Evolutionary conservation across 2,329 filamentous ascomycete species (phyloP).

Genomic region (Monosporascus ibericus): DNA sequence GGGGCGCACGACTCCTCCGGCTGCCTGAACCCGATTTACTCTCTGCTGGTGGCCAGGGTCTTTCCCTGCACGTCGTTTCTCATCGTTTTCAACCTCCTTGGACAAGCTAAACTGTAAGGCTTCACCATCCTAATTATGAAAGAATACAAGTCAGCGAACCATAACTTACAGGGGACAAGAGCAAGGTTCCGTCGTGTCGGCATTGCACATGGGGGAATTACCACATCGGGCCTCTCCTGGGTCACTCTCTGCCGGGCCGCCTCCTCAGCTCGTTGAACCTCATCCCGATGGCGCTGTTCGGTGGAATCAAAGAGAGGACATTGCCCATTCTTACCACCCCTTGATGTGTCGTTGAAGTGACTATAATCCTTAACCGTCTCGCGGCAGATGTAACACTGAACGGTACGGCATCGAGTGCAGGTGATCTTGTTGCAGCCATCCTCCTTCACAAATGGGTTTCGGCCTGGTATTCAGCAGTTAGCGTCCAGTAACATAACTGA

Average conservation of each 20-base stretch:
- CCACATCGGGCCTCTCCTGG: constrained; percentile 55
- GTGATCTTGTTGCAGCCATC: constrained; percentile 79
- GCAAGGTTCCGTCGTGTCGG: neutral
- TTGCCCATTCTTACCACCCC: constrained; percentile 43
- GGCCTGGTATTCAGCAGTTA: constrained; percentile 32
- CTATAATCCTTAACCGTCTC: constrained; percentile 54
- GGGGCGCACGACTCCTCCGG: neutral
- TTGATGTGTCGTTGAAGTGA: constrained; percentile 57
- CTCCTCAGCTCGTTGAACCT: constrained; percentile 57
- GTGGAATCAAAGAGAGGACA: constrained; percentile 64
- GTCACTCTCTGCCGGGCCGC: constrained; percentile 48
- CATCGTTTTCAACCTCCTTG: constrained; percentile 41
- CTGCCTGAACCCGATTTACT: neutral
- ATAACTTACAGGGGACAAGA: neutral
- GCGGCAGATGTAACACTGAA: constrained; percentile 68
- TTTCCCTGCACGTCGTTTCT: constrained; percentile 21
- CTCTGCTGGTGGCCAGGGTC: neutral
- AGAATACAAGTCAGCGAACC: neutral
- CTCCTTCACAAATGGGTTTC: constrained; percentile 73
- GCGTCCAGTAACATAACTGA: neutral
- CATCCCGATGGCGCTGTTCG: constrained; percentile 54
- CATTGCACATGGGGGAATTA: constrained; percentile 14
- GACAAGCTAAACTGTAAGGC: constrained; percentile 56
- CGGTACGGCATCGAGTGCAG: constrained; percentile 54
- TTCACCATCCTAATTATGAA: constrained; percentile 32